Evolutionary conservation across 2,329 filamentous ascomycete species (phyloP).

Genomic region (Tolypocladium endophyticum): DNA sequence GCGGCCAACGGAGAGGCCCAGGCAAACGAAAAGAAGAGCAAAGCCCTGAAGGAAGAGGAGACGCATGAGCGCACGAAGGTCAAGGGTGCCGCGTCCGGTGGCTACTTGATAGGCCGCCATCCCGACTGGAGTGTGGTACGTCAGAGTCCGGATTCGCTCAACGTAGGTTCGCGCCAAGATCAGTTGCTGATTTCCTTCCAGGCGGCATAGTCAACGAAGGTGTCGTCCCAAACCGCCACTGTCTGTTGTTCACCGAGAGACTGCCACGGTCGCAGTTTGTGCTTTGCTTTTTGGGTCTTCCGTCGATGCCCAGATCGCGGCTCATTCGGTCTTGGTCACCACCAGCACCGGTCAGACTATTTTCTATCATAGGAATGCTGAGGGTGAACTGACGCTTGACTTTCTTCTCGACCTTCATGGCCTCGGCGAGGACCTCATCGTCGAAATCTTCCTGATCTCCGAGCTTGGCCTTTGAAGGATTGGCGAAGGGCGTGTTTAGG

Average conservation of each 20-base stretch:
- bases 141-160: constrained; percentile 7
- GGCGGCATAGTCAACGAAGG: constrained; percentile 67
- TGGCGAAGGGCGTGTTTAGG: no score
- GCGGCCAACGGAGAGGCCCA: constrained; percentile 25
- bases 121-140: constrained; percentile 87
- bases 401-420: no score
- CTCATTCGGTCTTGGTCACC: no score
- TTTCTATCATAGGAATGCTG: no score
- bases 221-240: constrained; percentile 81
- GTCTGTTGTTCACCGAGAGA: constrained; percentile 55
- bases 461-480: no score
- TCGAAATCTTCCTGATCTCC: no score
- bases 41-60: constrained; percentile 43
- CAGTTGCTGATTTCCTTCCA: constrained; percentile 5
- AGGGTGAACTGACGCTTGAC: no score
- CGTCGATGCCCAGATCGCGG: no score
- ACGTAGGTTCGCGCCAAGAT: neutral
- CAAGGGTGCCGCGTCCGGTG: constrained; percentile 57
- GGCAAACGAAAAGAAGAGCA: constrained; percentile 32
- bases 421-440: no score
- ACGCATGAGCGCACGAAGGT: constrained; percentile 52
- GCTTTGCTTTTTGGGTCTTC: no score
- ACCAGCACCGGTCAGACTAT: no score
- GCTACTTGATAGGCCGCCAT: constrained; percentile 87
- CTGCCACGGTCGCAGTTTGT: no score